These are phyloP conservation scores for Calonectria pseudoturangicola DNA, from an alignment of 2,329 filamentous ascomycete genomes.

Conservation along the genomic window DNA sequence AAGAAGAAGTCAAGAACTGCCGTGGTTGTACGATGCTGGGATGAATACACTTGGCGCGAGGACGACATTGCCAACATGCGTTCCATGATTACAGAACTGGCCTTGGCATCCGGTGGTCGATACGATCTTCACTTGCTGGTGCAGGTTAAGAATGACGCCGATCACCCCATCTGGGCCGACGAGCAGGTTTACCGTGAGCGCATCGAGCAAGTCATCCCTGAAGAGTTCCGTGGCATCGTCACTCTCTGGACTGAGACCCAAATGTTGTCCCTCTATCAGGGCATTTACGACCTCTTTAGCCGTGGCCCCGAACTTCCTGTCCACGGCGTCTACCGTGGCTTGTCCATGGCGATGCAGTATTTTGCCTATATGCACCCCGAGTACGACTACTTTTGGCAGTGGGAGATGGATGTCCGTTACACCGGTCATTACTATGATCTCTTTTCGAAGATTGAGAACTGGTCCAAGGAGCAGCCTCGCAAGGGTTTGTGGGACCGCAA, in stretches of 20 bases:
- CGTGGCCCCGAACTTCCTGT: constrained; percentile 82
- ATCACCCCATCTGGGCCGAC: constrained; percentile 86
- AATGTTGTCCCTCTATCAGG: constrained; percentile 93
- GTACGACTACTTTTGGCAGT: constrained; percentile 95
- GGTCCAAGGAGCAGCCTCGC: constrained; percentile 83
- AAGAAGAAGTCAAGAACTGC: constrained; percentile 72
- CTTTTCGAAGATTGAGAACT: constrained; percentile 80
- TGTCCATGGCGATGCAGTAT: constrained; percentile 96
- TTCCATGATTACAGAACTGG: constrained; percentile 88
- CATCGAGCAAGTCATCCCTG: constrained; percentile 81
- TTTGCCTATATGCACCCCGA: constrained; percentile 93
- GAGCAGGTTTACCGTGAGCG: constrained; percentile 79
- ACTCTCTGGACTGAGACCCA: constrained; percentile 96
- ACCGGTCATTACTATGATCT: constrained; percentile 90
- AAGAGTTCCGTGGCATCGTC: constrained; percentile 91
- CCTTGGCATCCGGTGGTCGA: constrained; percentile 86
- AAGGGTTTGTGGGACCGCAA: constrained; percentile 90
- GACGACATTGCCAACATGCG: constrained; percentile 89
- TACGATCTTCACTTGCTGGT: constrained; percentile 92
- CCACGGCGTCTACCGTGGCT: constrained; percentile 93
- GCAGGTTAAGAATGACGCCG: constrained; percentile 86
- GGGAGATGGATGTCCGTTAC: constrained; percentile 95
- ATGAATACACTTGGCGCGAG: constrained; percentile 84
- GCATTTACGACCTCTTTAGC: constrained; percentile 85
- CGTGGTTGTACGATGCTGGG: constrained; percentile 88